Evolutionary conservation across 192 early-diverging fungal genomes (phyloP).

Genomic region (Rhizoclosmatium globosum): DNA sequence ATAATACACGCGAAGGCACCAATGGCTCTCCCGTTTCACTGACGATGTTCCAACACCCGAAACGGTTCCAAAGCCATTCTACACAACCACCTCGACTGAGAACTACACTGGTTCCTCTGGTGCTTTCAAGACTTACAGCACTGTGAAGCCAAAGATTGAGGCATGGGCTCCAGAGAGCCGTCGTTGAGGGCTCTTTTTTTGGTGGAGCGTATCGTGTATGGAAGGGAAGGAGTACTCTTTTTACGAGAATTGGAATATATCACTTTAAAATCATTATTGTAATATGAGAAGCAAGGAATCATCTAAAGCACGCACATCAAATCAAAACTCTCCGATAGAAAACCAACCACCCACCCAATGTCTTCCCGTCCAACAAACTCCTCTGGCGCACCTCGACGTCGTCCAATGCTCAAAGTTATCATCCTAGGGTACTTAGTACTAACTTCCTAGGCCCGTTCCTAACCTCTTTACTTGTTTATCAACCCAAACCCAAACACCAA

Average conservation of each 20-base stretch:
- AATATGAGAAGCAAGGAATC: no score
- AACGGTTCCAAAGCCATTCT: constrained; percentile 57
- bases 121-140: constrained; percentile 63
- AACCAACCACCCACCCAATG: no score
- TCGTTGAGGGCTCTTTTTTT: constrained; percentile 5
- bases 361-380: no score
- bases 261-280: no score
- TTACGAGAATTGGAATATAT: no score
- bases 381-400: not conserved
- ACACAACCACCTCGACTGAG: constrained; percentile 42
- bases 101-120: constrained; percentile 56
- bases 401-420: constrained; percentile 70
- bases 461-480: not conserved
- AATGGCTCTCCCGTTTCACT: constrained; percentile 62
- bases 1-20: constrained; percentile 50
- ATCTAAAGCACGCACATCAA: no score
- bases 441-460: not conserved
- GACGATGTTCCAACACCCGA: constrained; percentile 56
- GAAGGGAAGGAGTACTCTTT: no score
- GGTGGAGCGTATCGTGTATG: no score
- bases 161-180: constrained; percentile 43
- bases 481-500: not conserved
- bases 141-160: constrained; percentile 53
- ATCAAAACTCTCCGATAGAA: no score
- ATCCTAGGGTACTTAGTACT: constrained; percentile 65